phyloP scores from a whole-genome alignment of 768 basidiomycete species.

The Lentinus tigrinus region DNA sequence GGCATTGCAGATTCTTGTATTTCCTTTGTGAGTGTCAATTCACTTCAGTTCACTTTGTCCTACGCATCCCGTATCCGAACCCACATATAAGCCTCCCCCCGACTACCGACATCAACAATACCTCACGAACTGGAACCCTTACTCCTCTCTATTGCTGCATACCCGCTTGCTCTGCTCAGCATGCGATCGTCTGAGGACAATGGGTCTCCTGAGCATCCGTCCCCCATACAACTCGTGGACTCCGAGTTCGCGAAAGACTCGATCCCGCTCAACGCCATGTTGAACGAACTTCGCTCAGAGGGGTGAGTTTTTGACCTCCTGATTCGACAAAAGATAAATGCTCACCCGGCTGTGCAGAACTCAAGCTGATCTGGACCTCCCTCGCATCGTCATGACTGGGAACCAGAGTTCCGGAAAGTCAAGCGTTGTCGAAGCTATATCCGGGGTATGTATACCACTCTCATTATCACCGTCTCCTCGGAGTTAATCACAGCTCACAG shows the following conservation, averaged over 20 bases:
- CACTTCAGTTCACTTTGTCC: too few species aligned
- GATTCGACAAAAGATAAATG: not conserved
- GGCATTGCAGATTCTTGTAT: too few species aligned
- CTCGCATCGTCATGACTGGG: conserved; percentile 50
- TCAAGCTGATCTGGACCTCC: conserved; percentile 47
- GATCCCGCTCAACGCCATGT: not conserved
- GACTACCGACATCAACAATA: too few species aligned
- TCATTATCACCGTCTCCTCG: not conserved
- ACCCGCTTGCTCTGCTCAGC: too few species aligned
- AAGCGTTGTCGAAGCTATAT: conserved; percentile 49
- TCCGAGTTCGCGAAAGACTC: not conserved
- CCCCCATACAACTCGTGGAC: too few species aligned
- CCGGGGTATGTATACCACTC: conserved; percentile 36
- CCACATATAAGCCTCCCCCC: too few species aligned
- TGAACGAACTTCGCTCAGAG: not conserved
- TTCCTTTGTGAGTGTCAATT: too few species aligned
- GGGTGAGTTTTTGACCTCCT: not conserved
- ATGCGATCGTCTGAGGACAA: too few species aligned
- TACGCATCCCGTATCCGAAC: too few species aligned
- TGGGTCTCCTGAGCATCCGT: too few species aligned
- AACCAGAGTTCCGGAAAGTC: conserved; percentile 53
- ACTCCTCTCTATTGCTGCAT: too few species aligned
- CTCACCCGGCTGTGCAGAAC: conserved; percentile 26
- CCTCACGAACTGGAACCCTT: too few species aligned
- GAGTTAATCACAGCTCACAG: conserved; percentile 19